A percentile compares a stretch with the other conserved stretches of the same genome.
phyloP scores from a whole-genome alignment of 176 grass and related monocot species.

The Oryza nivara region DNA sequence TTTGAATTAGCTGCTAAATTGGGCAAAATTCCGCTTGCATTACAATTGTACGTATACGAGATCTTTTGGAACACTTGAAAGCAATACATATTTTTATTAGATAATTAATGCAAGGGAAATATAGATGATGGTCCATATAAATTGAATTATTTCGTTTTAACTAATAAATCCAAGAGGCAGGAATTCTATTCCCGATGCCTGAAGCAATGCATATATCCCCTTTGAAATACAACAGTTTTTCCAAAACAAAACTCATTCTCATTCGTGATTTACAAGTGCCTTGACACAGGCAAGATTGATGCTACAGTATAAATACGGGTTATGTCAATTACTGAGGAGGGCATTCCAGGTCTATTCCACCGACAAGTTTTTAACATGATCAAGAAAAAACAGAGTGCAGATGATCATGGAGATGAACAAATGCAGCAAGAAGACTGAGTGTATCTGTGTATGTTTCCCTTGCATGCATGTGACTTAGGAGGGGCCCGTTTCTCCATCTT shows the following conservation, averaged over 20 bases:
- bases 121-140: not conserved
- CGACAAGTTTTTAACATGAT: conserved; percentile 36
- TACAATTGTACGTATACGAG: conserved; percentile 4
- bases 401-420: conserved; percentile 37
- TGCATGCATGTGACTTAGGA: conserved; percentile 53
- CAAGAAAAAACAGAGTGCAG: conserved; percentile 4
- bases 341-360: conserved; percentile 2
- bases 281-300: not conserved
- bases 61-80: conserved; percentile 15
- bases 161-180: not conserved
- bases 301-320: not conserved
- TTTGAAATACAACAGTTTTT: too few relatives aligned
- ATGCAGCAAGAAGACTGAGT: conserved; percentile 37
- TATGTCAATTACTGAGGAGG: not conserved
- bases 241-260: not conserved
- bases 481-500: conserved; percentile 34
- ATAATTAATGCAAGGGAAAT: not conserved
- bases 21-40: not conserved
- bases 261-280: not conserved
- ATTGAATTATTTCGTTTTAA: not conserved
- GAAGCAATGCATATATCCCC: not conserved
- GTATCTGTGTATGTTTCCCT: not conserved
- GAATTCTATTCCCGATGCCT: not conserved
- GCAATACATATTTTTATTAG: not conserved
- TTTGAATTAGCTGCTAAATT: conserved; percentile 24